Conservation (phyloP, 2,329 filamentous ascomycete species). For the Ophiostoma australiae region DNA sequence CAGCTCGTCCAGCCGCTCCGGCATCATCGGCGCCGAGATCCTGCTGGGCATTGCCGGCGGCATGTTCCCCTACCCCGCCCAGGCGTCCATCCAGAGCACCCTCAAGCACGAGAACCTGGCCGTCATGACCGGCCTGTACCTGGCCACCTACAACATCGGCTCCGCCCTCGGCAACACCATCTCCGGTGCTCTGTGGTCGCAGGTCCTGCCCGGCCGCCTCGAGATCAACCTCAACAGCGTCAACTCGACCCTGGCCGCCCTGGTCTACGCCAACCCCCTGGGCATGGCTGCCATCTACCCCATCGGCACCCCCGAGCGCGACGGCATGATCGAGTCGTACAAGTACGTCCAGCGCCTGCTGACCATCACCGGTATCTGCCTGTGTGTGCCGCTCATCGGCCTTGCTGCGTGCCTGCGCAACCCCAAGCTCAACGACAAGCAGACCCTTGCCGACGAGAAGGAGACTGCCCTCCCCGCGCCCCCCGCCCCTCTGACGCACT, state of each 20-base stretch:
- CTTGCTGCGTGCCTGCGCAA: constrained; percentile 43
- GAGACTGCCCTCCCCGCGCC: not conserved
- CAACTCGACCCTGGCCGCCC: constrained; percentile 38
- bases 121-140: constrained; percentile 58
- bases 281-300: constrained; percentile 35
- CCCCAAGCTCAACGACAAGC: constrained; percentile 43
- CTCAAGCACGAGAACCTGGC: constrained; percentile 52
- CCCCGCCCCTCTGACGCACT: not conserved
- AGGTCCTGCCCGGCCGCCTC: constrained; percentile 48
- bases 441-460: constrained; percentile 37
- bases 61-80: constrained; percentile 52
- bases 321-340: constrained; percentile 43
- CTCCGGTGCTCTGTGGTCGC: constrained; percentile 59
- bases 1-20: constrained; percentile 42
- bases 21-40: constrained; percentile 59
- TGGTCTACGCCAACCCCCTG: constrained; percentile 38
- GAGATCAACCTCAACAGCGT: constrained; percentile 27
- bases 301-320: constrained; percentile 42
- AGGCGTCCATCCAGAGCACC: constrained; percentile 42
- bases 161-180: constrained; percentile 56
- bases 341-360: constrained; percentile 45
- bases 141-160: constrained; percentile 60
- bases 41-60: constrained; percentile 60
- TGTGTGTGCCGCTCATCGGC: constrained; percentile 45
- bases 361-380: constrained; percentile 45